Evolutionary conservation across 2,329 filamentous ascomycete genomes (phyloP).

Genomic region (Talaromyces islandicus): DNA sequence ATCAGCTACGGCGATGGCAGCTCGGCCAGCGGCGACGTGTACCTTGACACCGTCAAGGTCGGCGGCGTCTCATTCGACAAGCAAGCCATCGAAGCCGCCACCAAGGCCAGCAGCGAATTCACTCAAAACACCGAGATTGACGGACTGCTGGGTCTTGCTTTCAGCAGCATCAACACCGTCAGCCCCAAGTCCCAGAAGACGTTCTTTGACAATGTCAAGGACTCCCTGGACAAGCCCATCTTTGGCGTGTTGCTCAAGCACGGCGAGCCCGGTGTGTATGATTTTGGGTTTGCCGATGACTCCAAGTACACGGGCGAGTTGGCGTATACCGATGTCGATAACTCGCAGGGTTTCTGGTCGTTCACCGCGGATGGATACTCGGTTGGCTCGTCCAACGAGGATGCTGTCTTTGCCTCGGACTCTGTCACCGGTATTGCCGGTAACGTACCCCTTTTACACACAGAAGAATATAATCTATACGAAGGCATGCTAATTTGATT

Average conservation of each 20-base stretch:
- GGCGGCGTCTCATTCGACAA: slow-evolving; percentile 52
- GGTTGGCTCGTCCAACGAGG: slow-evolving; percentile 36
- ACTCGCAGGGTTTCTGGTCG: slow-evolving; percentile 58
- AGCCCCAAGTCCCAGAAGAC: slow-evolving; percentile 39
- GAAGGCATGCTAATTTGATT: too few species aligned
- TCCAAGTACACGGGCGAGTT: not conserved
- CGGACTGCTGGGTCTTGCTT: slow-evolving; percentile 55
- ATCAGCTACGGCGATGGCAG: slow-evolving; percentile 63
- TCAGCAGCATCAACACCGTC: slow-evolving; percentile 52
- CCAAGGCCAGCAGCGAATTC: slow-evolving; percentile 51
- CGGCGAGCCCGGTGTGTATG: slow-evolving; percentile 1
- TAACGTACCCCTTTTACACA: not conserved
- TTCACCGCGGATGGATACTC: slow-evolving; percentile 53
- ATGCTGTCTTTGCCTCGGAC: slow-evolving; percentile 27
- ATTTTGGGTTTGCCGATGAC: slow-evolving; percentile 4
- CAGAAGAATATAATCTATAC: too few species aligned
- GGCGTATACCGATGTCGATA: slow-evolving; percentile 28
- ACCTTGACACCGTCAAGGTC: slow-evolving; percentile 58
- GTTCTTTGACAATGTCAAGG: slow-evolving; percentile 56
- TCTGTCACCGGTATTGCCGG: slow-evolving; percentile 51
- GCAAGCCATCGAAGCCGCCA: slow-evolving; percentile 62
- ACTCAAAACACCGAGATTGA: slow-evolving; percentile 47
- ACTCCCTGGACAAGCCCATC: slow-evolving; percentile 33
- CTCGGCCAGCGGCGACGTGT: slow-evolving; percentile 59
- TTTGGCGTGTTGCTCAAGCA: not conserved